Evolutionary conservation across 139 green algal genomes (phyloP).

Genomic region (Picochlorum sp.): DNA sequence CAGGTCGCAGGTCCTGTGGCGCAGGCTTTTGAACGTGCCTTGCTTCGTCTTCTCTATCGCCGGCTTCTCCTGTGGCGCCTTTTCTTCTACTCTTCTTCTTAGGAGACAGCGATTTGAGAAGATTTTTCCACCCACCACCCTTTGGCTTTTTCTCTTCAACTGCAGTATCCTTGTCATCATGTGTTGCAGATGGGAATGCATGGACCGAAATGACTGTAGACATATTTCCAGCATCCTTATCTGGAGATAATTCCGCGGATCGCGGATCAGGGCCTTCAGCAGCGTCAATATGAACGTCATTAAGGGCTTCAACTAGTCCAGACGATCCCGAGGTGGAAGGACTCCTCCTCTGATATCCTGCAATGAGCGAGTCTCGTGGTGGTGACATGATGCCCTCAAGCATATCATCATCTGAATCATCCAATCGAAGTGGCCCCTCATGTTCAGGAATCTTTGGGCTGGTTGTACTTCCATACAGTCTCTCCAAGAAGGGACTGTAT

Average conservation of each 20-base stretch:
- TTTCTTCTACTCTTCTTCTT: slow-evolving; percentile 4
- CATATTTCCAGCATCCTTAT: background rate
- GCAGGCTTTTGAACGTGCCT: too few species aligned
- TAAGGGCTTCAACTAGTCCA: background rate
- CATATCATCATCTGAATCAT: background rate
- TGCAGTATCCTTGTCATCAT: slow-evolving; percentile 1
- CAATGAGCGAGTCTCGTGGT: background rate
- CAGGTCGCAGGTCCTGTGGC: too few species aligned
- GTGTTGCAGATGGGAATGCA: background rate
- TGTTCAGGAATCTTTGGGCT: background rate
- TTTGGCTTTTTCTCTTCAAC: background rate
- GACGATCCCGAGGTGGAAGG: background rate
- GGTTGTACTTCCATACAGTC: too few species aligned
- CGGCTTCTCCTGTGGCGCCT: background rate
- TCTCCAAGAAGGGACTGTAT: background rate
- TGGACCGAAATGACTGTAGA: slow-evolving; percentile 3
- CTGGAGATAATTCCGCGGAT: background rate
- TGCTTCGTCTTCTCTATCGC: background rate
- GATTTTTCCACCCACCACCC: background rate
- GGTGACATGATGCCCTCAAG: background rate
- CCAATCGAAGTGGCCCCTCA: background rate
- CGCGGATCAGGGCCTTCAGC: background rate
- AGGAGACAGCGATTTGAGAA: background rate
- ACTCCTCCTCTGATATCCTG: background rate
- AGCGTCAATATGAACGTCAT: background rate